Percentiles rank a stretch among this genome's conserved stretches.
Evolutionary conservation across 768 basidiomycete species (phyloP).

Genomic region (Rubroboletus pulcherrimus): DNA sequence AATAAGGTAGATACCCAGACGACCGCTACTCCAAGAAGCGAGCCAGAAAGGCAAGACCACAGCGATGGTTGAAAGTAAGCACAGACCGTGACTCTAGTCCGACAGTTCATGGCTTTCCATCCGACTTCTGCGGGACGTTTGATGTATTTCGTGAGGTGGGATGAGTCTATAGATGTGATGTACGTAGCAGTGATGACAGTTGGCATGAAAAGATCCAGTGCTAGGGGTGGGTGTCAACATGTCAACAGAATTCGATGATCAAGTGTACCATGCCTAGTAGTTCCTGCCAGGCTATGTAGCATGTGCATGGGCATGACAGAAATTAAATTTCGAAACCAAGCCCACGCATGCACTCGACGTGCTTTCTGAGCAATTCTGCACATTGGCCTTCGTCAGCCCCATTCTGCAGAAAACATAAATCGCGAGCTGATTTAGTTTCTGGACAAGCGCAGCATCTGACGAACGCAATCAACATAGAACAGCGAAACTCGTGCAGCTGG

Average conservation of each 20-base stretch:
- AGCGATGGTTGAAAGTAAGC: neutral
- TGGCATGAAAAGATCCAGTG: neutral
- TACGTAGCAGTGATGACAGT: neutral
- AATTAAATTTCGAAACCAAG: constrained; percentile 81
- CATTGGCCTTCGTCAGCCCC: constrained; percentile 74
- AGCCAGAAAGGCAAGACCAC: neutral
- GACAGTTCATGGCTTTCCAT: neutral
- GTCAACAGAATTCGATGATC: neutral
- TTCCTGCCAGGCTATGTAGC: neutral
- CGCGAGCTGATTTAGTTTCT: constrained; percentile 85
- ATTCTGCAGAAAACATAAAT: constrained; percentile 85
- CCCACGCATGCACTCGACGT: constrained; percentile 86
- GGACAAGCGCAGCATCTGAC: constrained; percentile 94
- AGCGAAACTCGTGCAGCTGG: neutral
- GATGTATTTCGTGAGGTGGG: constrained; percentile 6
- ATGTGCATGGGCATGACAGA: neutral
- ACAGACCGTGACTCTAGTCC: neutral
- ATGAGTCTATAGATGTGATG: constrained; percentile 1
- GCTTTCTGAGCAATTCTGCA: constrained; percentile 70
- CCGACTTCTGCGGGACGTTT: neutral
- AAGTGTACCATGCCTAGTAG: neutral
- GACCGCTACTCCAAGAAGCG: too few species aligned
- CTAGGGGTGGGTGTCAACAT: neutral
- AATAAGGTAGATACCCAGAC: neutral
- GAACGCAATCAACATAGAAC: neutral